Percentiles rank a stretch among this genome's conserved stretches.
Evolutionary conservation across 805 yeast species (phyloP).

Genomic region (Yarrowia keelungensis): DNA sequence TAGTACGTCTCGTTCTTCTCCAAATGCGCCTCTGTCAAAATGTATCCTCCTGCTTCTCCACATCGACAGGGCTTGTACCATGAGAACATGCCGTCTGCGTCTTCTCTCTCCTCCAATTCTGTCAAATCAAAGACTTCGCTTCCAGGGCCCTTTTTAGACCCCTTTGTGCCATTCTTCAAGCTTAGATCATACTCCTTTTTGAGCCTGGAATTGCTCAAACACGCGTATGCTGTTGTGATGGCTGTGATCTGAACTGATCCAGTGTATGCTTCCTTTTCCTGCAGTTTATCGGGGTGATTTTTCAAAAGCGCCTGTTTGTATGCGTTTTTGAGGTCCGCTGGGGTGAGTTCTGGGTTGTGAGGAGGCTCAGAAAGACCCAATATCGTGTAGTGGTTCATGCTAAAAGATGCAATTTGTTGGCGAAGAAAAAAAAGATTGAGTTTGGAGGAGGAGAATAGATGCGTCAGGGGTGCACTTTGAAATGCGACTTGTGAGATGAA

Average conservation of each 20-base stretch:
- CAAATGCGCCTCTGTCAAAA: constrained; percentile 66
- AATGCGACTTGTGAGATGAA: no score
- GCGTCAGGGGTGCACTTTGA: no score
- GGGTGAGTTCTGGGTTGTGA: constrained; percentile 2
- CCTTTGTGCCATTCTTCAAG: constrained; percentile 45
- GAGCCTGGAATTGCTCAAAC: constrained; percentile 54
- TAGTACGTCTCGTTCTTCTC: constrained; percentile 54
- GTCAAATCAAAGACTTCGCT: constrained; percentile 70
- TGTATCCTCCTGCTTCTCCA: constrained; percentile 62
- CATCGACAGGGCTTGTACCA: constrained; percentile 51
- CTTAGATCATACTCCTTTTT: constrained; percentile 62
- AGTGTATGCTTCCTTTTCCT: constrained; percentile 18
- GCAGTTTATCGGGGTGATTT: constrained; percentile 80
- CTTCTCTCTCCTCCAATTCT: constrained; percentile 60
- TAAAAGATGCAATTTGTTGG: background rate
- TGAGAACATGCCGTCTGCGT: constrained; percentile 39
- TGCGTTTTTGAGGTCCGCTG: constrained; percentile 59
- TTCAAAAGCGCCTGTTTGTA: constrained; percentile 66
- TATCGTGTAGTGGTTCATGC: constrained; percentile 35
- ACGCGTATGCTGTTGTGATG: constrained; percentile 70
- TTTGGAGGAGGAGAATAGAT: background rate
- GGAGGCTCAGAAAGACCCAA: constrained; percentile 31
- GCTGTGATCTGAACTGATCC: constrained; percentile 49
- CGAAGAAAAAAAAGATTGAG: constrained; percentile 1
- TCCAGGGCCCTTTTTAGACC: constrained; percentile 3